Evolutionary conservation across 306 rosid genomes (phyloP), one percentile per base, ranked within the genome.

Genomic region (Crotalaria pallida): DNA sequence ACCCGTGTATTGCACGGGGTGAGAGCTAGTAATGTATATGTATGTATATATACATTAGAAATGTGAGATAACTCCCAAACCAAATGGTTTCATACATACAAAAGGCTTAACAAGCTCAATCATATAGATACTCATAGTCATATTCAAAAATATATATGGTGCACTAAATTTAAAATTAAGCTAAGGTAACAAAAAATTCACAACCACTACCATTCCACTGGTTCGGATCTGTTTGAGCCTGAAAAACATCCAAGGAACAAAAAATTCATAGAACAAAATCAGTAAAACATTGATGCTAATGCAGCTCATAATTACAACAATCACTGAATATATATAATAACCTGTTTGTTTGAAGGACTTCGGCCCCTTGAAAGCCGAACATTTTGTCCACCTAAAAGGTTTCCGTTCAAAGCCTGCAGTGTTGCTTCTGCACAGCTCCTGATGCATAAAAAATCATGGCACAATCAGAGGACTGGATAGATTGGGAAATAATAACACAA

Each of bases 301-400:
- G 64, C 19, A 29, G 51, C 34, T 10, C 57, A 4, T 3, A 17
- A 33, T 49, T 38, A 62, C 33, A 34, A 77, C 82, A 73, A 78
- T 62, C 38, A 78, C 58, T 11, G 13, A 33, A n/a, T n/a, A 13
- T 6, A 2, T 3, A 6, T n/a, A n/a, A 2, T 43, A 69, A 90
- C 98, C 96, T 87, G 97, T 60, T 93, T 93, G 87, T 90, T 93
- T 62, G 98, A 76, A 67, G 98, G 98, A 70, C 97, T 93, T 6
- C 96, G 94, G 51, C 98, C 98, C 98, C 98, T 90, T 69, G 98
- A 90, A 71, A 93, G 97, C 21, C 98, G 82, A 50, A 93, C 89
- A 72, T 77, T 93, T 75, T 90, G 97, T 51, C 94, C 96, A 34
- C 98, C 98, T 36, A 93, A 63, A 36, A 48, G 79, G 5, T 87